Base-by-base conservation (phyloP, 306 rosid genomes). In the Notholithocarpus densiflorus region DNA sequence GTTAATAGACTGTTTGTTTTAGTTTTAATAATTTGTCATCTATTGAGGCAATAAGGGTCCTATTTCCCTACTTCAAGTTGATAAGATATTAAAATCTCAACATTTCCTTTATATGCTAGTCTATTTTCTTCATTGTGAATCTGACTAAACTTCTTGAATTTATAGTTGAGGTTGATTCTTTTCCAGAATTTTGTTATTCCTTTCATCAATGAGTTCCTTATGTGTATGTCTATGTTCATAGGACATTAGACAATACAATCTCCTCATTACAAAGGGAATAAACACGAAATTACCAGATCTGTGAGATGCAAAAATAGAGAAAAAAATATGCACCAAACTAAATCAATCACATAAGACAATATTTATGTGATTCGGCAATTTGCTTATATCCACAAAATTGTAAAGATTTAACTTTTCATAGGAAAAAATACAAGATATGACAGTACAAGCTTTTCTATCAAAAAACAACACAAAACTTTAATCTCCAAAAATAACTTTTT, bases 211-310 rank as follows among this genome's bases (percentile, higher is more conserved):
- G 27, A 45, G 68, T 75, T 56, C 19, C 43, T 51, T 71, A 48
- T 56, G n/a, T 80, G 10, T 37, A 37, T 37, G 43, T 37, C 43
- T 37, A 37, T 61, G 21, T 66, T 61, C 77, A 51, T 32, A 89
- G 92, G 88, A 75, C 82, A 17, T 79, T 82, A 71, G 92, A 86
- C 48, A 89, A 86, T 54, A 86, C 92, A 55, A 89, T 89, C 31
- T 86, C 92, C 69, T 77, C 84, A 1, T 6, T 34, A 34, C 0
- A 2, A 34, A 34, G 2, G 2, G 43, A 34, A 7, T 34, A 34
- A 34, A 34, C 43, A 34, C 0, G 2, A 34, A 34, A 34, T 34
- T 34, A 34, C 0, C 9, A 6, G 9, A 34, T 34, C 0, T 34
- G 43, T 34, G 43, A 34, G 0, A 34, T 34, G 9, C 1, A 34